Evolutionary conservation across 495 filamentous ascomycete genomes (phyloP).

Genomic region (Daldinia caldariorum): DNA sequence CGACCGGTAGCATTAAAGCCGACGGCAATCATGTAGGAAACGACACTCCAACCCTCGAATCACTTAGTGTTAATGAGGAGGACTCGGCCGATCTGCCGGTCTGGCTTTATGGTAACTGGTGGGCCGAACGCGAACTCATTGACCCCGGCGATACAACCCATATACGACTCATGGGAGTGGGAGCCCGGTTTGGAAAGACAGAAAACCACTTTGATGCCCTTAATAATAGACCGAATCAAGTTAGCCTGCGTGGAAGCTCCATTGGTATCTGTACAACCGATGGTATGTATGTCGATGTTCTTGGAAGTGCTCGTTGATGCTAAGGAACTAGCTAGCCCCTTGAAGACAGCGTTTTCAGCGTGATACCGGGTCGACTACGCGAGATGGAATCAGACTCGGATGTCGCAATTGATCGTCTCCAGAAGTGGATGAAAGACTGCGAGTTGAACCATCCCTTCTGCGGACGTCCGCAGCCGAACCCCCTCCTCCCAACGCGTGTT

Average conservation of each 20-base stretch:
- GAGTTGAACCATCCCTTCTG: slow-evolving; percentile 20
- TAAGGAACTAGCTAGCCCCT: not conserved
- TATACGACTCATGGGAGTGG: slow-evolving; percentile 25
- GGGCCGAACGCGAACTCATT: slow-evolving; percentile 6
- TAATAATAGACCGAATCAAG: slow-evolving; percentile 12
- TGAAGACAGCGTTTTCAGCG: slow-evolving; percentile 14
- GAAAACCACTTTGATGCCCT: slow-evolving; percentile 21
- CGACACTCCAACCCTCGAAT: slow-evolving; percentile 10
- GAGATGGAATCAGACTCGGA: slow-evolving; percentile 25
- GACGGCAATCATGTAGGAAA: slow-evolving; percentile 19
- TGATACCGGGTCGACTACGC: slow-evolving; percentile 24
- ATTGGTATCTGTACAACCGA: slow-evolving; percentile 20
- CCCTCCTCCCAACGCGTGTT: slow-evolving; percentile 16
- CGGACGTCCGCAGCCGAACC: slow-evolving; percentile 15
- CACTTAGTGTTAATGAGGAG: slow-evolving; percentile 11
- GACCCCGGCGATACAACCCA: slow-evolving; percentile 3
- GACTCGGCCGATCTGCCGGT: slow-evolving; percentile 20
- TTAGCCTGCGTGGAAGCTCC: slow-evolving; percentile 14
- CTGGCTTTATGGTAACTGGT: slow-evolving; percentile 34
- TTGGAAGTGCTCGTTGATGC: not conserved
- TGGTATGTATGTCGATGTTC: slow-evolving; percentile 5
- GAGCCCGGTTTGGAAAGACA: slow-evolving; percentile 24
- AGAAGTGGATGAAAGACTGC: slow-evolving; percentile 28
- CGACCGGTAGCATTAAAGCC: slow-evolving; percentile 20
- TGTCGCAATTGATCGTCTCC: slow-evolving; percentile 18